Conservation (phyloP, 768 basidiomycete genomes). For the Boletus eberwhitei region DNA sequence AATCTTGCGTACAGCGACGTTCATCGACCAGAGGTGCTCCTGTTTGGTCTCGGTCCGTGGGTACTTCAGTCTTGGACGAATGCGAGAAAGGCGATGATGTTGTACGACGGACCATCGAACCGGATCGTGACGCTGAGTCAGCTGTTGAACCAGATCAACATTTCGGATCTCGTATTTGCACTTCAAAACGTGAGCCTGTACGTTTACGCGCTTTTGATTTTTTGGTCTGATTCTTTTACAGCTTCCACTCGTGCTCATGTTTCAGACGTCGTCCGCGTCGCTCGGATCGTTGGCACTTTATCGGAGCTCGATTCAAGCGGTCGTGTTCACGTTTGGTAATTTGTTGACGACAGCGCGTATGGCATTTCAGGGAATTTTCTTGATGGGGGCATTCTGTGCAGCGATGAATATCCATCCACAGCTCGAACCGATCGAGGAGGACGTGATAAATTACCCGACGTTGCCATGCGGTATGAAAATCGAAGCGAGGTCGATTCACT, state of each 20-base stretch:
- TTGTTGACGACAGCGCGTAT: constrained; percentile 61
- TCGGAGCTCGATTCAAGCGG: constrained; percentile 70
- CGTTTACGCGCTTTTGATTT: constrained; percentile 5
- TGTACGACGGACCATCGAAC: constrained; percentile 47
- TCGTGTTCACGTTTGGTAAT: constrained; percentile 63
- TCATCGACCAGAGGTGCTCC: constrained; percentile 75
- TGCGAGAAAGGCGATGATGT: constrained; percentile 56
- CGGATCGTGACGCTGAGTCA: constrained; percentile 42
- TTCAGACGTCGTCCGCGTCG: constrained; percentile 69
- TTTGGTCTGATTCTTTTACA: constrained; percentile 29
- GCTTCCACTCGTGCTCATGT: constrained; percentile 72
- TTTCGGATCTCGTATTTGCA: constrained; percentile 61
- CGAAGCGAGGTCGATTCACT: constrained; percentile 54
- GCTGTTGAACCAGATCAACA: constrained; percentile 52
- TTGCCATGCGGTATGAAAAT: constrained; percentile 62
- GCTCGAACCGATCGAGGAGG: constrained; percentile 58
- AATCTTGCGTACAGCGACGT: constrained; percentile 70
- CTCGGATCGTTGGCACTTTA: constrained; percentile 82
- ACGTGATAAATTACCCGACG: constrained; percentile 46
- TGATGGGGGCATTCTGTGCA: constrained; percentile 83
- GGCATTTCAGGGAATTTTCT: constrained; percentile 83
- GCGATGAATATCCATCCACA: constrained; percentile 68
- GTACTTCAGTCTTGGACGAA: constrained; percentile 74
- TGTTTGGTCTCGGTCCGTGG: constrained; percentile 86
- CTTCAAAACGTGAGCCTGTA: constrained; percentile 66